Base-by-base conservation (phyloP, 1,284 basidiomycete species). In the Lignosus rhinocerotis region DNA sequence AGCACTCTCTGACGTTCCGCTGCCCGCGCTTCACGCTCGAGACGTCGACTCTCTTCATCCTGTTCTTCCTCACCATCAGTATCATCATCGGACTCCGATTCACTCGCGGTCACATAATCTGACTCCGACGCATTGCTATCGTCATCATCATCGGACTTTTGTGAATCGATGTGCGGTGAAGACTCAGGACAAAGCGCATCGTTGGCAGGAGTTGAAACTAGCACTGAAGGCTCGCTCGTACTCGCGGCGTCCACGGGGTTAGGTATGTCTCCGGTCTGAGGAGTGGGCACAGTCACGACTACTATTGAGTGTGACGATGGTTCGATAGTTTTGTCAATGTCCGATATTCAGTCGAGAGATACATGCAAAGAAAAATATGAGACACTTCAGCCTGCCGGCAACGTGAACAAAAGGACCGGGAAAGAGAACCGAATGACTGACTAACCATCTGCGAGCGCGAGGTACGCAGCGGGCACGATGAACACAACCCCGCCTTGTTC, bases 401-500 rank as follows among this genome's bases (percentile, higher is more conserved):
- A 79, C 72, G 80, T 81, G 80, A 85, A 87, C 79, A 76, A 75
- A 75, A 77, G 73, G 84, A 25, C 78, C 80, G 80, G 78, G 76
- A 32, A 16, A 41, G 50, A 74, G 65, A 71, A 71, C 63, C 65
- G 66, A 62, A 70, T 72, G 69, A 69, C 63, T 62, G 73, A 94
- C 92, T 94, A 88, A 94, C 93, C 92, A 83, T 89, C 86, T 67
- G 80, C 78, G 67, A 90, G 73, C 73, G 96, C 91, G 71, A 98
- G 73, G 71, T 96, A 97, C 17, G 88, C 85, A 42, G 93, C 92
- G 47, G 95, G 95, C 3, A 95, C 93, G 68, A 95, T 87, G 76
- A 91, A 91, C 58, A 96, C 86, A 59, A 87, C 75, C 36, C 94
- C 94, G 56, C 83, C 84, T 70, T 85, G 83, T 75, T 96, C 94